Conservation (phyloP, 2,329 filamentous ascomycete species). For the Graphium sp. region DNA sequence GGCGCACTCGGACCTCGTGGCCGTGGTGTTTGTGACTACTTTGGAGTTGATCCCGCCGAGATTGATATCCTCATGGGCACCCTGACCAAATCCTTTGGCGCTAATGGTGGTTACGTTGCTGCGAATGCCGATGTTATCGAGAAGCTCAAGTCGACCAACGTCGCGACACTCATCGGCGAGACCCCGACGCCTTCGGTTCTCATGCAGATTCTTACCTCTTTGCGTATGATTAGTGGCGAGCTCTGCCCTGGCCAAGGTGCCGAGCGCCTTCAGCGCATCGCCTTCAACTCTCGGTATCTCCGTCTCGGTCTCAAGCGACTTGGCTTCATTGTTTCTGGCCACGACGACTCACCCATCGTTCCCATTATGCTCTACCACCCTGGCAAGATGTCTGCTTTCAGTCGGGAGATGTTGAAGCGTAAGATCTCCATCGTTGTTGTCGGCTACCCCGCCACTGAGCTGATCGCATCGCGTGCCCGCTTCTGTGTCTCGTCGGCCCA, state of each 20-base stretch:
- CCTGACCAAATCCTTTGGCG: slow-evolving; percentile 93
- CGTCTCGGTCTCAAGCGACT: slow-evolving; percentile 91
- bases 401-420: slow-evolving; percentile 93
- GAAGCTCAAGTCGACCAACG: slow-evolving; percentile 74
- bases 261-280: slow-evolving; percentile 85
- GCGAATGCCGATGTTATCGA: slow-evolving; percentile 83
- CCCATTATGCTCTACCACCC: slow-evolving; percentile 91
- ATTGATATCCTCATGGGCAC: slow-evolving; percentile 98
- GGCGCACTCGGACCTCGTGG: slow-evolving; percentile 80
- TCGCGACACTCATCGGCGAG: slow-evolving; percentile 75
- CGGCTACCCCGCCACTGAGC: slow-evolving; percentile 87
- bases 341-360: slow-evolving; percentile 95
- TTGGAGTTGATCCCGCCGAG: slow-evolving; percentile 71
- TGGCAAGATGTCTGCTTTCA: slow-evolving; percentile 98
- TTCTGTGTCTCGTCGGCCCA: slow-evolving; percentile 94
- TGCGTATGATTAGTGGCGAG: slow-evolving; percentile 81
- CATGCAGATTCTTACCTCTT: slow-evolving; percentile 74
- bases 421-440: slow-evolving; percentile 97
- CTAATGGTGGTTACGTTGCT: slow-evolving; percentile 90
- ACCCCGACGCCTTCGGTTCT: slow-evolving; percentile 75
- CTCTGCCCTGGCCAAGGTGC: slow-evolving; percentile 81
- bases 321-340: slow-evolving; percentile 90
- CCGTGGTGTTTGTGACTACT: slow-evolving; percentile 94
- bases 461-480: slow-evolving; percentile 84
- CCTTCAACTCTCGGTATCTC: slow-evolving; percentile 98